Evolutionary conservation across 2,329 filamentous ascomycete genomes (phyloP), one percentile per base, ranked within the genome.

Genomic region (Beauveria rudraprayagi): DNA sequence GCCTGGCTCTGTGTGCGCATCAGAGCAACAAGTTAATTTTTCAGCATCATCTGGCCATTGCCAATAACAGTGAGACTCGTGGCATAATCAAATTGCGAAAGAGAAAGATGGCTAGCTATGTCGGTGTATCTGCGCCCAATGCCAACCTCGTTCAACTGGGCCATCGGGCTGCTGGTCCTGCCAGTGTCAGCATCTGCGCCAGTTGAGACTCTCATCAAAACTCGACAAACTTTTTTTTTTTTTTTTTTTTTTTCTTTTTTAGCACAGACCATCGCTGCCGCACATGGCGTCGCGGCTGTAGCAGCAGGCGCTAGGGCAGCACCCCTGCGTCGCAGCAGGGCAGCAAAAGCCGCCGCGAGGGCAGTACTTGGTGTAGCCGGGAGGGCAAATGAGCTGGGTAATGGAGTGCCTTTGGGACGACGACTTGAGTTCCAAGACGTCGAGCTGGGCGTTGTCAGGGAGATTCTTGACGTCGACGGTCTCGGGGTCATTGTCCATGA

Each of bases 11-110:
- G 75, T 48, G 69, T 76, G 16, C 67, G 68, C 8, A 68, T 81
- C 43, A 82, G 79, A 79, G 56, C 69, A 16, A 67, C 74, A 5
- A 80, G 82, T 57, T 75, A 79, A 9, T 26, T 77, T 16, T 37
- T 61, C 3, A 76, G 78, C 11, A 69, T 72, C 41, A n/a, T 71
- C 3, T 66, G 67, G 46, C 71, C n/a, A 47, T 65, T n/a, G 68
- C 67, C 17, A 72, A 67, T 19, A 75, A 71, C 65, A 70, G 72
- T 56, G 61, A 68, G 3, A 63, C 65, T 24, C 66, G 70, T 43
- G 71, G 76, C 63, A 75, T 76, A 43, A 65, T 77, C 7, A 72
- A 72, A 9, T 65, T 76, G 26, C 68, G 67, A 11, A 28, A 22
- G 19, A 22, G 19, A 10, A 30, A n/a, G 24, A 19, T 11, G 11